Percentiles rank a stretch among this genome's conserved stretches.
Evolutionary conservation across 305 asterid species (phyloP).

Genomic region (Fraxinus albicans): DNA sequence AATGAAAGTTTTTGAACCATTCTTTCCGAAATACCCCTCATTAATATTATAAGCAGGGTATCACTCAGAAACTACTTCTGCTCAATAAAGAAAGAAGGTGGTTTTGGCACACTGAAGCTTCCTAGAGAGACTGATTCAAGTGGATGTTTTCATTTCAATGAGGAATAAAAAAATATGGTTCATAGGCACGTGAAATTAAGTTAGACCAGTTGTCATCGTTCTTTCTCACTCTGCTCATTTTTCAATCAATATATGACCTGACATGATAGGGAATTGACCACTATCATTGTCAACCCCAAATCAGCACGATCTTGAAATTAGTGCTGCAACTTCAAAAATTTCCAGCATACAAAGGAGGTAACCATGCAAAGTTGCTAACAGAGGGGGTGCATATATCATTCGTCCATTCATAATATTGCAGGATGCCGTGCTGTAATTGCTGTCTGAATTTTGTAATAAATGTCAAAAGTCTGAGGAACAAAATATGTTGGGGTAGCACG

Average conservation of each 20-base stretch:
- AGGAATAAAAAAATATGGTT: not conserved
- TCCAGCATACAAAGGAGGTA: not conserved
- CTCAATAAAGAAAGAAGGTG: not conserved
- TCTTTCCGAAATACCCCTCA: not conserved
- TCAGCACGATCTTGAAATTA: not conserved
- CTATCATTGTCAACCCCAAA: not conserved
- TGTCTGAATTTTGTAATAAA: not conserved
- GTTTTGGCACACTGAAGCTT: not conserved
- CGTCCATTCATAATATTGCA: not conserved
- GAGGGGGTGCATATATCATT: not conserved
- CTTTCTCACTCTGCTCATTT: not conserved
- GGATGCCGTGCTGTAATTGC: not conserved
- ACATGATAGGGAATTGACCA: not conserved
- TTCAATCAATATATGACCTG: not conserved
- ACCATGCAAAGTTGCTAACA: not conserved
- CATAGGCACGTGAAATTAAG: not conserved
- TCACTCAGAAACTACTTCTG: not conserved
- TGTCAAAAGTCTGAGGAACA: not conserved
- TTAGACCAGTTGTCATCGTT: not conserved
- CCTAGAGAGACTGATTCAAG: not conserved
- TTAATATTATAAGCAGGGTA: not conserved
- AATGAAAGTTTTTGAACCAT: not conserved
- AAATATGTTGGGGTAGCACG: not conserved
- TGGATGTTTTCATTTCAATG: not conserved
- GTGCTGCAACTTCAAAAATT: not conserved